These are phyloP conservation scores for Penicillium janthinellum DNA, from an alignment of 2,329 filamentous ascomycete genomes.

Conservation along the genomic window DNA sequence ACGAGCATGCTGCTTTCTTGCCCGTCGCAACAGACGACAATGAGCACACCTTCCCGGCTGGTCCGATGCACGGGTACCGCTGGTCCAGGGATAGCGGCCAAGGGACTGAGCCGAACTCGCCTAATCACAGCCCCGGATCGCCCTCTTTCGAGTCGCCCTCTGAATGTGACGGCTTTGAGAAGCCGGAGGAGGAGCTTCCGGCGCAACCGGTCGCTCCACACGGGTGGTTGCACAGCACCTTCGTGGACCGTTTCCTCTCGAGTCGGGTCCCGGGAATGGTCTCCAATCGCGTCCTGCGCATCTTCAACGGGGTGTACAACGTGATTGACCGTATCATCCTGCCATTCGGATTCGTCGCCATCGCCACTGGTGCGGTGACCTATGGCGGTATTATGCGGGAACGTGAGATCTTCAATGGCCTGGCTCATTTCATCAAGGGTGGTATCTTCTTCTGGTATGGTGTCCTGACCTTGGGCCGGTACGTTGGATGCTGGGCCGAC, in stretches of 20 bases:
- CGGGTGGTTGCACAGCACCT: constrained; percentile 50
- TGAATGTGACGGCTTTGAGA: constrained; percentile 54
- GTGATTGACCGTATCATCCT: constrained; percentile 75
- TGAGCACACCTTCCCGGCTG: constrained; percentile 46
- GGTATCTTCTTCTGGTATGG: constrained; percentile 95
- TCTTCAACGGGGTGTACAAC: constrained; percentile 64
- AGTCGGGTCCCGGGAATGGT: constrained; percentile 58
- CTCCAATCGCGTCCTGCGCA: constrained; percentile 59
- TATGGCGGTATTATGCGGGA: constrained; percentile 82
- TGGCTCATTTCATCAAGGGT: constrained; percentile 93
- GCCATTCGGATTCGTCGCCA: constrained; percentile 72
- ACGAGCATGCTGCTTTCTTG: constrained; percentile 63
- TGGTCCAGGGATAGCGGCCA: constrained; percentile 73
- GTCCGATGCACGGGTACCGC: constrained; percentile 51
- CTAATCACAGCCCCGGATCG: constrained; percentile 67
- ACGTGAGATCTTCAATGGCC: constrained; percentile 71
- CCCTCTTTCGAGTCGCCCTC: constrained; percentile 54
- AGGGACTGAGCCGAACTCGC: constrained; percentile 71
- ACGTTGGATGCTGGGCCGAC: constrained; percentile 86
- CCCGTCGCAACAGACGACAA: constrained; percentile 61
- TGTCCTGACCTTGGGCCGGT: constrained; percentile 80
- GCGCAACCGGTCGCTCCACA: constrained; percentile 38
- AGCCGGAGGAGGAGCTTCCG: constrained; percentile 48
- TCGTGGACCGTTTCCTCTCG: constrained; percentile 56
- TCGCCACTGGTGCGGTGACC: constrained; percentile 72